Base-by-base conservation (phyloP, 192 early-diverging fungal genomes). In the Jimgerdemannia lactiflua region DNA sequence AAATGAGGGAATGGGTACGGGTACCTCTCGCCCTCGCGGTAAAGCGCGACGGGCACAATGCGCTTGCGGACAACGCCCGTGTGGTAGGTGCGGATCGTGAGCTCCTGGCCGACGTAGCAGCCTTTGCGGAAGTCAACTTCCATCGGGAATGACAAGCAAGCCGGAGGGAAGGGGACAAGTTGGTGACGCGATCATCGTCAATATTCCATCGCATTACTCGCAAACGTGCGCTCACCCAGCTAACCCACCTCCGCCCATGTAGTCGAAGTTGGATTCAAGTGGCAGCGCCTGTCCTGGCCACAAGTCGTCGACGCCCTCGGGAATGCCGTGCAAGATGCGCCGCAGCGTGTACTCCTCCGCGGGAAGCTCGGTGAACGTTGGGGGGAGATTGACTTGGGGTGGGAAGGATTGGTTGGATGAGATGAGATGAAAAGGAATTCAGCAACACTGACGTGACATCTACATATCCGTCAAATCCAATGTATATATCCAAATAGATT, bases 91-190 rank as follows among this genome's bases (percentile, higher is more conserved):
- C 98, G 87, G 80, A 98, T 97, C 1, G 98, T 99, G 77, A 99
- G 91, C 80, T 98, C 98, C 80, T 99, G 98, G 14, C 98, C 98
- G 41, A 98, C 89, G 75, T 99, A 99, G 83, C 98, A 99, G 3
- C 98, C 98, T 85, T 99, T 99, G 71, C 87, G 84, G 84, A 98
- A 99, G 81, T 98, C 95, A 70, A 99, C 95, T 94, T 74, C 3
- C 43, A 10, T 64, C 19, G 42, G 42, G n/a, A 65, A 65, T 18
- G 43, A n/a, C 40, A 29, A 14, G 44, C 6, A 70, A 11, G 39
- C 43, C 42, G 10, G 14, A 20, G n/a, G 18, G 4, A 43, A 19
- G 6, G 64, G 18, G 4, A 20, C 44, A 4, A n/a, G 65, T 8
- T 39, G 29, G 4, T 10, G 8, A n/a, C 39, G 4, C n/a, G n/a